These are phyloP conservation scores for Antitrichia curtipendula DNA, from an alignment of 225 moss, liverwort and hornwort species.

Conservation along the genomic window DNA sequence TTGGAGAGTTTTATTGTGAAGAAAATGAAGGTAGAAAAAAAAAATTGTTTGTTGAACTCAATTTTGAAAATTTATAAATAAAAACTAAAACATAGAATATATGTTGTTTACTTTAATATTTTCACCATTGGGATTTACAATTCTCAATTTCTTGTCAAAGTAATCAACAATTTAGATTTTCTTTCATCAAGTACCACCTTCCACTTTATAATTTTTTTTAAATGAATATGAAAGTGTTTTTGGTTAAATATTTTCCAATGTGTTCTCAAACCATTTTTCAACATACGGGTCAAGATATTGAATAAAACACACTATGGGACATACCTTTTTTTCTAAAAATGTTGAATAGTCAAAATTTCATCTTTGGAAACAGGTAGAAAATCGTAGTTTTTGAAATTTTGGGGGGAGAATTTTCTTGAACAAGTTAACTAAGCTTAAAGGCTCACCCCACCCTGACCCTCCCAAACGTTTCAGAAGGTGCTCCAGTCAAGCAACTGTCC, in stretches of 20 bases:
- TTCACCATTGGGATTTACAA: not conserved
- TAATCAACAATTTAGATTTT: too few relatives aligned
- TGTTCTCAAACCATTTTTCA: not conserved
- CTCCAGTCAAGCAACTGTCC: too few relatives aligned
- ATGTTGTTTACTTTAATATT: not conserved
- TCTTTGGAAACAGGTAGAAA: not conserved
- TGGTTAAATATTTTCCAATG: accelerated
- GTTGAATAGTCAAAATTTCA: not conserved
- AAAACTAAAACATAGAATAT: not conserved
- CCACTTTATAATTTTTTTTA: not conserved
- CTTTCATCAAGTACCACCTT: not conserved
- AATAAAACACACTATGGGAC: not conserved
- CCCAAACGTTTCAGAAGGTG: too few relatives aligned
- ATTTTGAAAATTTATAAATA: not conserved
- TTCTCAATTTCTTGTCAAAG: not conserved
- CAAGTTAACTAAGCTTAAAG: not conserved
- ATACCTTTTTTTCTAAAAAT: too few relatives aligned
- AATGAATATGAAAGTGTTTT: not conserved
- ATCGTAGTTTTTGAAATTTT: not conserved
- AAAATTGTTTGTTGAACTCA: not conserved
- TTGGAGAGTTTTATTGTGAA: not conserved
- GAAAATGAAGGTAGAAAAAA: not conserved
- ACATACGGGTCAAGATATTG: not conserved
- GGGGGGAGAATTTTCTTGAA: too few relatives aligned
- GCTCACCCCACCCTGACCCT: too few relatives aligned